Conservation (phyloP, 192 early-diverging fungal species). For the Dimargaris cristalligena region DNA sequence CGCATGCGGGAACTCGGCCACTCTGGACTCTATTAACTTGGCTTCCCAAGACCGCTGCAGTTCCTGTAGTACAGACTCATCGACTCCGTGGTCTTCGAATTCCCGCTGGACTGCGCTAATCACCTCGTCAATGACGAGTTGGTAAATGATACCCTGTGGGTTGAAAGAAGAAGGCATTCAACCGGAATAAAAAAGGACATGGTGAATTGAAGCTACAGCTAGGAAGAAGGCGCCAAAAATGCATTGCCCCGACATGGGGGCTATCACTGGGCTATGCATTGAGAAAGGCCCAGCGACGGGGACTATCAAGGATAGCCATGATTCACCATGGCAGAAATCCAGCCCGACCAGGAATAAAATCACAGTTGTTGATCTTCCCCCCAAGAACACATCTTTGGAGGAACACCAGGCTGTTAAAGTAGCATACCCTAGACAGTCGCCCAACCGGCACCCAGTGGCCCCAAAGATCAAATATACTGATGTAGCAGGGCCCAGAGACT, state of each 20-base stretch:
- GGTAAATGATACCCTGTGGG: constrained; percentile 37
- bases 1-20: constrained; percentile 21
- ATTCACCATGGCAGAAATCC: neutral
- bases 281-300: neutral
- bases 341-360: too few species aligned
- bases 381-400: too few species aligned
- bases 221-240: neutral
- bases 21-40: constrained; percentile 33
- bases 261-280: neutral
- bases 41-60: constrained; percentile 55
- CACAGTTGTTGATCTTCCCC: too few species aligned
- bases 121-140: constrained; percentile 86
- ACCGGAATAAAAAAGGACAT: neutral
- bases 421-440: too few species aligned
- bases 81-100: constrained; percentile 81
- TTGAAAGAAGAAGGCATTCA: neutral
- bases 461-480: too few species aligned
- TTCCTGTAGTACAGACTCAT: constrained; percentile 71
- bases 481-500: too few species aligned
- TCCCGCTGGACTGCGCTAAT: constrained; percentile 67
- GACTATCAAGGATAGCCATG: neutral
- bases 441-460: too few species aligned
- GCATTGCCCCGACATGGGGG: neutral
- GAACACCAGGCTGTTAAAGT: too few species aligned
- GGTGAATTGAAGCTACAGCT: neutral